phyloP scores from a whole-genome alignment of 148 eudicot genomes.

The Cornus florida region DNA sequence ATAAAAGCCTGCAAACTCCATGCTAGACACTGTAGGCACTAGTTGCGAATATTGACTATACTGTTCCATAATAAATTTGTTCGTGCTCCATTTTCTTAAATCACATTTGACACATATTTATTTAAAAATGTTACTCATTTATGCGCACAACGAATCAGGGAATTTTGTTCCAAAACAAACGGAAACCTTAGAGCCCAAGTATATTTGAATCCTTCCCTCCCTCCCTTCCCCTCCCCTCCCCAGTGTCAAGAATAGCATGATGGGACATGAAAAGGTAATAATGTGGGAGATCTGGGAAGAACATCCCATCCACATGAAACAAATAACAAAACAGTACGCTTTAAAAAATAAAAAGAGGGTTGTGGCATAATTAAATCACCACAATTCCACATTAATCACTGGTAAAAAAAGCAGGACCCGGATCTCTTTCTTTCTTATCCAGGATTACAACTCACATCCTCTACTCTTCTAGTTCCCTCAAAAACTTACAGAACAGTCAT shows the following conservation, averaged over 20 bases:
- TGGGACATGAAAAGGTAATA: no score
- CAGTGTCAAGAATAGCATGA: not conserved
- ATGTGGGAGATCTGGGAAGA: no score
- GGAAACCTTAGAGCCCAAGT: not conserved
- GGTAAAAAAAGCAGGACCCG: not conserved
- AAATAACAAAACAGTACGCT: no score
- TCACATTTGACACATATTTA: no score
- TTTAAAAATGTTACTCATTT: no score
- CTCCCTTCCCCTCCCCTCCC: not conserved
- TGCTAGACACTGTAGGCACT: not conserved
- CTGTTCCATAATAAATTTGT: no score
- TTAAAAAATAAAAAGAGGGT: not conserved
- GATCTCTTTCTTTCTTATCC: no score
- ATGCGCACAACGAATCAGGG: no score
- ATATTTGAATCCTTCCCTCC: not conserved
- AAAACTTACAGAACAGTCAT: not conserved
- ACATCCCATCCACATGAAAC: no score
- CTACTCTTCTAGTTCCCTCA: not conserved
- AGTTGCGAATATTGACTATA: not conserved
- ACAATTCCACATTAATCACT: no score
- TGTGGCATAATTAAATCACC: not conserved
- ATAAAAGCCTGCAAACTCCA: not conserved
- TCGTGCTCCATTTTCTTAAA: no score
- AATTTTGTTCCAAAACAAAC: no score
- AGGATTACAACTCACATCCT: not conserved